These are phyloP conservation scores for Papiliotrema terrestris DNA, from an alignment of 1,284 basidiomycete species.

Conservation along the genomic window DNA sequence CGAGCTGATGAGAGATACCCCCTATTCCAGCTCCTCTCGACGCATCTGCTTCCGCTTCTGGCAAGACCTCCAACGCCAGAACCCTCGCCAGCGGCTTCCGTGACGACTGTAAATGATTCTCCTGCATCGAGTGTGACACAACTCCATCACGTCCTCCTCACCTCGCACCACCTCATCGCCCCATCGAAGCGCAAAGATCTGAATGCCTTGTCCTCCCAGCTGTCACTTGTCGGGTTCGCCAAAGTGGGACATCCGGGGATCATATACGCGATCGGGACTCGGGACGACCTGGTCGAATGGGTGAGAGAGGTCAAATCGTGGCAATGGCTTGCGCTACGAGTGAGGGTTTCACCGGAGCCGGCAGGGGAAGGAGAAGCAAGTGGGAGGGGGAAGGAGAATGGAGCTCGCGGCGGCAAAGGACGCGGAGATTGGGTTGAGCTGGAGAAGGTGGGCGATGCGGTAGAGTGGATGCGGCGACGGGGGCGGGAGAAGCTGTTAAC, in stretches of 20 bases:
- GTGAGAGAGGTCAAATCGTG: slow-evolving; percentile 64
- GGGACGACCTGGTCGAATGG: slow-evolving; percentile 60
- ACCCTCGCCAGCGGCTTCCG: neutral
- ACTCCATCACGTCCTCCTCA: slow-evolving; percentile 61
- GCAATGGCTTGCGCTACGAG: slow-evolving; percentile 69
- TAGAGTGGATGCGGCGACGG: slow-evolving; percentile 60
- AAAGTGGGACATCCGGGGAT: slow-evolving; percentile 71
- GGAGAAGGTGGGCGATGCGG: slow-evolving; percentile 65
- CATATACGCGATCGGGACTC: slow-evolving; percentile 63
- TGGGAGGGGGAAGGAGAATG: slow-evolving; percentile 19
- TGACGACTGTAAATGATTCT: neutral
- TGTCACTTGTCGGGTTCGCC: slow-evolving; percentile 62
- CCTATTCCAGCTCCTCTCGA: slow-evolving; percentile 58
- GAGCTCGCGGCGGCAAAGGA: slow-evolving; percentile 34
- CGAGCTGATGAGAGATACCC: slow-evolving; percentile 54
- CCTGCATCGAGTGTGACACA: neutral
- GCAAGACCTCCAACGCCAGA: slow-evolving; percentile 7
- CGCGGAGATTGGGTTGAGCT: slow-evolving; percentile 54
- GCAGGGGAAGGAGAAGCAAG: slow-evolving; percentile 27
- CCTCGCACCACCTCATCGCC: slow-evolving; percentile 69
- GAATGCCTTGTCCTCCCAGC: slow-evolving; percentile 58
- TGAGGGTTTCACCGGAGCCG: slow-evolving; percentile 45
- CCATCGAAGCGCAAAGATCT: slow-evolving; percentile 64
- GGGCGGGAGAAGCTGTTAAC: slow-evolving; percentile 59
- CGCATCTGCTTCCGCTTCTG: slow-evolving; percentile 59